Conservation (phyloP, 2,329 filamentous ascomycete genomes). For the Fusarium marasasianum region DNA sequence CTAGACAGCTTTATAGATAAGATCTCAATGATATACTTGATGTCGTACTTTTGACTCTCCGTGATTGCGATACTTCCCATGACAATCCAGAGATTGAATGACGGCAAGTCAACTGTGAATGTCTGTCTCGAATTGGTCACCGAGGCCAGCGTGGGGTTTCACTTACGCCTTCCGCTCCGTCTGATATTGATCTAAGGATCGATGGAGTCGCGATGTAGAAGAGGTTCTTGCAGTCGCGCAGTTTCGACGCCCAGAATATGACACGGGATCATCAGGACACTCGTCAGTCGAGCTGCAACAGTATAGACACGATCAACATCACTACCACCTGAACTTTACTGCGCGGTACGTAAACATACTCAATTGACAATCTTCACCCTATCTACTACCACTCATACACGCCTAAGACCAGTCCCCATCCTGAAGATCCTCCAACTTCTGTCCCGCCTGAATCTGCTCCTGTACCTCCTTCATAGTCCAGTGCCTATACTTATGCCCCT, state of each 20-base stretch:
- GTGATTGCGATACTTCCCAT: too few species aligned
- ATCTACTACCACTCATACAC: not conserved
- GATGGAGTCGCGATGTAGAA: not conserved
- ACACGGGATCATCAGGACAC: fast-evolving
- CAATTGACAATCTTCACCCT: not conserved
- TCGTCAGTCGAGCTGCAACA: fast-evolving
- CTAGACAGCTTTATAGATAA: not conserved
- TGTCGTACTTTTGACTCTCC: fast-evolving
- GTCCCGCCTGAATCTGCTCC: slow-evolving; percentile 21
- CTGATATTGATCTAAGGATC: fast-evolving
- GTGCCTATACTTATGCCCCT: slow-evolving; percentile 24
- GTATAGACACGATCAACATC: fast-evolving
- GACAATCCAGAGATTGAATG: fast-evolving
- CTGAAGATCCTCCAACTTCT: slow-evolving; percentile 29
- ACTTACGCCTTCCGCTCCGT: fast-evolving
- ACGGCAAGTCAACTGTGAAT: fast-evolving
- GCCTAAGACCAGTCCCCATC: slow-evolving; percentile 25
- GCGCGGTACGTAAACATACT: fast-evolving
- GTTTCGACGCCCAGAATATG: fast-evolving
- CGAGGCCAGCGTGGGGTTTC: too few species aligned
- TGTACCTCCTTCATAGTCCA: slow-evolving; percentile 32
- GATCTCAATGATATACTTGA: fast-evolving
- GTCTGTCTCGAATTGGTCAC: fast-evolving
- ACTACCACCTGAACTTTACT: fast-evolving
- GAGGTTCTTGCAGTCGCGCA: fast-evolving